A percentile compares a stretch with the other conserved stretches of the same genome.
These are phyloP conservation scores for Citropsis articulata DNA, from an alignment of 345 rosid species.

Conservation along the genomic window DNA sequence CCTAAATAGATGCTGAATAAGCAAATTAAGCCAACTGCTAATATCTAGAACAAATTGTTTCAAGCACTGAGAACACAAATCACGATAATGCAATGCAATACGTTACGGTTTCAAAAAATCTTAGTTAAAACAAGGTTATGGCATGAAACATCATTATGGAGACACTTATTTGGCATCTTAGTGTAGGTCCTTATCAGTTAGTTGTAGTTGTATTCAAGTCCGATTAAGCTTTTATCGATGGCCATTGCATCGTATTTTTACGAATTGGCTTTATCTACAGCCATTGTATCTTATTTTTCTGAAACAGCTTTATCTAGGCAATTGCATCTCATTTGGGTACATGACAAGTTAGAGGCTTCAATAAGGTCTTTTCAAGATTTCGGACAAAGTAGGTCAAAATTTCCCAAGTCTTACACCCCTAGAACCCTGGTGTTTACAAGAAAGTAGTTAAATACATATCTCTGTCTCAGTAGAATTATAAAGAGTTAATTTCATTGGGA, in stretches of 20 bases:
- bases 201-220: neutral
- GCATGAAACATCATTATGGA: neutral
- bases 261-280: no score
- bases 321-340: neutral
- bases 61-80: neutral
- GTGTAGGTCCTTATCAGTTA: neutral
- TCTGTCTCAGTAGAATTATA: no score
- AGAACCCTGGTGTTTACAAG: neutral
- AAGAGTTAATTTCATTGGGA: neutral
- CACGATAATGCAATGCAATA: neutral
- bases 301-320: neutral
- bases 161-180: neutral
- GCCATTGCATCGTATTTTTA: no score
- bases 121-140: neutral
- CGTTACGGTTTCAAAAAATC: neutral
- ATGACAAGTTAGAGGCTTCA: neutral
- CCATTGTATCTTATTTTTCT: no score
- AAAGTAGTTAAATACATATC: neutral
- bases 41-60: neutral
- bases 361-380: neutral
- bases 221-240: no score
- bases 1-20: neutral
- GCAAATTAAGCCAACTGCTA: neutral
- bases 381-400: no score
- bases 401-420: neutral